Evolutionary conservation across 805 yeast genomes (phyloP), one percentile per base, ranked within the genome.

Genomic region (Candida silvicultrix): DNA sequence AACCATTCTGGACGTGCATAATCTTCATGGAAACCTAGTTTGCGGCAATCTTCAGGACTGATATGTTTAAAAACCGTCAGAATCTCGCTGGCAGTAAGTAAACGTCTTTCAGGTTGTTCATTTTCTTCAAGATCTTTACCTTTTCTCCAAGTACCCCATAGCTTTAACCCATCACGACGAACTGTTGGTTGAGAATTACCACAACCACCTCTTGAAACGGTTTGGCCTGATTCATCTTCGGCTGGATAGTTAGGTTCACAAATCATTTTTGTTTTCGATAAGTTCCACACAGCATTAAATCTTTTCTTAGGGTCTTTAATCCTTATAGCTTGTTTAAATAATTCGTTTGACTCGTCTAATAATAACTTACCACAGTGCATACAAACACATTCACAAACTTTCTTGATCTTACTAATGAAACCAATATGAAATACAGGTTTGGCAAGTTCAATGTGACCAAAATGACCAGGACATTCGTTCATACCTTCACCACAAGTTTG

Each of bases 381-480:
- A 73, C 99, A 94, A 28, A 92, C 92, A 70, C 94, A 86, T 66
- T 94, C 99, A 66, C 96, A 85, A 35, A 89, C 87, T 66, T 94
- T 94, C 65, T 94, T 94, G 60, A 94, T 92, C 64, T 88, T 92
- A 41, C 95, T 79, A 59, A 94, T 81, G 67, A 89, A 94, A 41
- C 96, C 99, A 65, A 94, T 89, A 67, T 94, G 99, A 70, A 94
- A 94, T 35, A 94, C 99, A 14, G 99, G 99, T 65, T 92, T 94
- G 32, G 99, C 98, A 54, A 94, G 75, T 65, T 94, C 99, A 50
- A 94, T 94, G 63, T 94, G 99, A 56, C 99, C 99, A 69, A 94
- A 94, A 71, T 94, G 99, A 49, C 99, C 99, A 0, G 98, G 98
- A 69, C 99, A 94, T 66, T 94, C 98, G 49, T 92, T 88, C 97